Base-by-base conservation (phyloP, 768 basidiomycete genomes). In the Astraeus odoratus region DNA sequence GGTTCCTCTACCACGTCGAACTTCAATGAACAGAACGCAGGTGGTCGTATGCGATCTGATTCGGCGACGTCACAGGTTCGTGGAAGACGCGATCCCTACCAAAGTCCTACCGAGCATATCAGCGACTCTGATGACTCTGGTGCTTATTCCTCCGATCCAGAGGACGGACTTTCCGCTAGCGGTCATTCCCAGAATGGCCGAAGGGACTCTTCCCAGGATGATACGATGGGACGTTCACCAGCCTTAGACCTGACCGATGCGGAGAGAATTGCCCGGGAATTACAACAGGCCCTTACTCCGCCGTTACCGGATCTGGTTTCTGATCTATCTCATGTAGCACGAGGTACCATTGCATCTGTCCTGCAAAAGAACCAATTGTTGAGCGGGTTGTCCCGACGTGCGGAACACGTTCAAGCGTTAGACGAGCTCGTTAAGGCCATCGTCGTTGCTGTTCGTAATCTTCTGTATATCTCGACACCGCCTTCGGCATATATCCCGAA, bases 111-210 rank as follows among this genome's bases (percentile, higher is more conserved):
- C 22, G 69, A 72, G 33, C 75, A 76, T 42, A 65, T 75, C 43
- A 87, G 87, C 57, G 76, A 81, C 56, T 90, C 87, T 8, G 89
- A 92, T 55, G 82, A 85, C 57, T 90, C 86, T 8, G 86, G 84
- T 3, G 46, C 60, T 26, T 66, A 64, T 39, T 64, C 63, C 39
- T 63, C 64, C 46, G 62, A 63, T 47, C 56, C 53, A 10, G 64
- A 59, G 20, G 48, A 54, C 37, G 66, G 65, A 4, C 60, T 63
- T 24, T 51, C 56, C 15, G 53, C 56, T 3, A 64, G 65, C 42
- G 51, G 58, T 27, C 61, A 59, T 39, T 64, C 66, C 35, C 64
- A 64, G 33, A 60, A 43, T 35, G 60, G 57, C 44, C 53, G 42
- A 16, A 45, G 48, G 20, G 57, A 63, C 13, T 49, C 55, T 3